Conservation (phyloP, 768 basidiomycete genomes). For the Lactarius tabidus region DNA sequence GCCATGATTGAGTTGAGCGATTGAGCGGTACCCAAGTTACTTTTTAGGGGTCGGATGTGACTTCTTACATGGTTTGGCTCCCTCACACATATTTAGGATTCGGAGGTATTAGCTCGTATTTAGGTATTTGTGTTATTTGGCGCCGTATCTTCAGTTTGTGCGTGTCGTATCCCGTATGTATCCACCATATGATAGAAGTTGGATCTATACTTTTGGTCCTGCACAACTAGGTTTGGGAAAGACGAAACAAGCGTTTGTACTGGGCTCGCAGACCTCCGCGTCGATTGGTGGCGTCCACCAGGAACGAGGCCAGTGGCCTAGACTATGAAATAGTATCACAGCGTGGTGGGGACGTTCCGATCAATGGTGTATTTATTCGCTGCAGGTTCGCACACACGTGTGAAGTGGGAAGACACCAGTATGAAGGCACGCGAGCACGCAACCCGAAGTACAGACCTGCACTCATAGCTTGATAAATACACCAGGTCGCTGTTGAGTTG, state of each 20-base stretch:
- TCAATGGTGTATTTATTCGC: background rate
- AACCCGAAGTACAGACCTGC: background rate
- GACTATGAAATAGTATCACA: background rate
- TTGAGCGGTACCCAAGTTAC: background rate
- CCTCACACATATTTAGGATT: background rate
- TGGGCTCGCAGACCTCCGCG: background rate
- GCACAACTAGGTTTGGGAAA: background rate
- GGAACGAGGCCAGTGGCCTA: background rate
- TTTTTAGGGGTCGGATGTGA: background rate
- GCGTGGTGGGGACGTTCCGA: background rate
- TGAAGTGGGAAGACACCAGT: background rate
- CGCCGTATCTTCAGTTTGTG: background rate
- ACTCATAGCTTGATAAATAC: background rate
- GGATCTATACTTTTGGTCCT: background rate
- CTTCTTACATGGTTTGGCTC: background rate
- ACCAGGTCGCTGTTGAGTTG: background rate
- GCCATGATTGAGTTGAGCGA: background rate
- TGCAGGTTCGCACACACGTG: background rate
- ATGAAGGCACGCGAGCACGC: background rate
- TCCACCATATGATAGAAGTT: background rate
- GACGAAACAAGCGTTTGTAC: background rate
- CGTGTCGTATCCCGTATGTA: background rate
- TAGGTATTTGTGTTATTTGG: background rate
- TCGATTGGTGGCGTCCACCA: background rate
- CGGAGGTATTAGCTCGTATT: background rate